phyloP scores from a whole-genome alignment of 192 early-diverging fungal species.

The Podila verticillata region DNA sequence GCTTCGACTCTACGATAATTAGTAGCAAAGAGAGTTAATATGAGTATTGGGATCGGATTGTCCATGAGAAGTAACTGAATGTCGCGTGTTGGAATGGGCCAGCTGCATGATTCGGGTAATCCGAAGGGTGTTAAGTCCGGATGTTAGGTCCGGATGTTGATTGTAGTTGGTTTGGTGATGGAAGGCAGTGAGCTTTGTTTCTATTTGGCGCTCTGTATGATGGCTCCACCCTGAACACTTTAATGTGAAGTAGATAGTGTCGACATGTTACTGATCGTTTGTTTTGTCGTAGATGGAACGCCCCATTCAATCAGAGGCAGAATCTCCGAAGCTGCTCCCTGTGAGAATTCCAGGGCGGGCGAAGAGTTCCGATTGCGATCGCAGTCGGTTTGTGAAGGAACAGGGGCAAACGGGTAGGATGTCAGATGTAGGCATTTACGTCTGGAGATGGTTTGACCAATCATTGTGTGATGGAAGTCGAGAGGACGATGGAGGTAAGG shows the following conservation, averaged over 20 bases:
- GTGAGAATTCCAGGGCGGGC: not conserved
- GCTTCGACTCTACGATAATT: slow-evolving; percentile 37
- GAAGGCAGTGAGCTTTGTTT: too few species aligned
- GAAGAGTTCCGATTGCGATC: not conserved
- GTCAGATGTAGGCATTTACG: not conserved
- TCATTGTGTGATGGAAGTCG: slow-evolving; percentile 1
- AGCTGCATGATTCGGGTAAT: too few species aligned
- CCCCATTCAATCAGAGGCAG: too few species aligned
- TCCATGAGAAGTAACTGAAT: not conserved
- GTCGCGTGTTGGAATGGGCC: not conserved
- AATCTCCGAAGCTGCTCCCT: too few species aligned
- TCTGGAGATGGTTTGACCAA: slow-evolving; percentile 1
- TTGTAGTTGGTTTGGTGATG: too few species aligned
- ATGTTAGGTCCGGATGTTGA: too few species aligned
- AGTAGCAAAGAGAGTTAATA: not conserved
- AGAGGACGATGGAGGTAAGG: not conserved
- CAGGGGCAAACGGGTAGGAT: not conserved
- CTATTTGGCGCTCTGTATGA: too few species aligned
- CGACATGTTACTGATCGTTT: too few species aligned
- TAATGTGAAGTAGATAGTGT: too few species aligned
- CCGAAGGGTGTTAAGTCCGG: too few species aligned
- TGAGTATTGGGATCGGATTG: not conserved
- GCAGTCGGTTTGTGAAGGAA: not conserved
- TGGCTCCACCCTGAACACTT: too few species aligned
- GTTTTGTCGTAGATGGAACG: too few species aligned